Base-by-base conservation (phyloP, 2,329 filamentous ascomycete genomes). In the Neopestalotiopsis sp. region DNA sequence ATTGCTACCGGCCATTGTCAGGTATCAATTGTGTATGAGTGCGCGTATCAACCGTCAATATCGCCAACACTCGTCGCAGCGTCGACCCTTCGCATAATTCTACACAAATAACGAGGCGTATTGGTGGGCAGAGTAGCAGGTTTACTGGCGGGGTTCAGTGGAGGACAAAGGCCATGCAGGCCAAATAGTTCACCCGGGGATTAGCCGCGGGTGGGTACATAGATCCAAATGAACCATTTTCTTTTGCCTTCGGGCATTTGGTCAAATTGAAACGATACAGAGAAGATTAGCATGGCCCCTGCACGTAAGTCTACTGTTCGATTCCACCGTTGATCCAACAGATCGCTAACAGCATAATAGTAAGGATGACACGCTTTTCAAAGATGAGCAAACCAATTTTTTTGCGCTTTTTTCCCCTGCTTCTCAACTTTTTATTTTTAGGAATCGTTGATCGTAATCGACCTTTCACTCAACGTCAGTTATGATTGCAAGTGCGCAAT, bases 211-310 rank as follows among this genome's bases (percentile, higher is more conserved):
- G 45, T 20, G 20, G 6, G 45, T 17, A n/a, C 45, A 52, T 59
- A 59, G 24, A 13, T 17, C 17, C 24, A 14, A 59, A 59, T 59
- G 17, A 34, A 17, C 3, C 0, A 0, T 4, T 0, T 42, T 1
- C 10, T 5, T 58, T 57, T 28, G 64, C 64, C 64, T 66, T 66
- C 64, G 64, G 67, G 67, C 62, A 68, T 68, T 38, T 68, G 67
- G 67, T 68, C 67, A 60, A 66, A 57, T 66, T 60, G 67, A 67
- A 67, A 67, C 28, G n/a, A 67, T 69, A 69, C 68, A 69, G 68
- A 69, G 68, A 69, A 65, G 34, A 65, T 69, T 40, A 69, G 68
- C 68, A 69, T 69, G 65, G 65, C 68, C 57, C 64, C 64, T 66
- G 64, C 64, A 66, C 64, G 60, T 63, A 63, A 42, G 60, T 63